Percentiles rank a stretch among this genome's conserved stretches.
Conservation (phyloP, 2,329 filamentous ascomycete genomes). For the Phoma herbarum region DNA sequence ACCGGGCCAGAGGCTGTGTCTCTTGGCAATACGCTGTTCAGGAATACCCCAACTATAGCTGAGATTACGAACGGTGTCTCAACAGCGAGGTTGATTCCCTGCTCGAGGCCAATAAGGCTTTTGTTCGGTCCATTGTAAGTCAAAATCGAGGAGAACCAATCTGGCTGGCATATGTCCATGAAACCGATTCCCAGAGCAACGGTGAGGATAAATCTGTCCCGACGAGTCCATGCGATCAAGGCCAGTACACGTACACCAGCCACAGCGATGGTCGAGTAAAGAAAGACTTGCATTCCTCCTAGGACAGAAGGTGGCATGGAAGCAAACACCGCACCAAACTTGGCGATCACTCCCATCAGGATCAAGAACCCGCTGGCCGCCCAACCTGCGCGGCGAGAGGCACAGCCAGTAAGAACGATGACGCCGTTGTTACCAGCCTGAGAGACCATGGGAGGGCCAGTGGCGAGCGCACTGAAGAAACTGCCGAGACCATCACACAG, state of each 20-base stretch:
- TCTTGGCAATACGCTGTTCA: constrained; percentile 55
- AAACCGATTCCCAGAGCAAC: constrained; percentile 39
- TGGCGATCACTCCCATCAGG: constrained; percentile 41
- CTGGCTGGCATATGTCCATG: constrained; percentile 53
- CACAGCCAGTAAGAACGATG: constrained; percentile 40
- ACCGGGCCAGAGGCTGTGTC: constrained; percentile 27
- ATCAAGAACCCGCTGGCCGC: constrained; percentile 39
- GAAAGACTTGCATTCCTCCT: constrained; percentile 56
- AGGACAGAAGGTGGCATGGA: constrained; percentile 52
- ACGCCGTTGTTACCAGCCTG: constrained; percentile 44
- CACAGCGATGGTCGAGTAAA: constrained; percentile 41
- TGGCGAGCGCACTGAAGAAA: constrained; percentile 39
- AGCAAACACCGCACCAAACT: constrained; percentile 42
- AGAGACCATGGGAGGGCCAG: constrained; percentile 40
- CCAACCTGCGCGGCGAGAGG: constrained; percentile 41
- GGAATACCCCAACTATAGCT: constrained; percentile 47
- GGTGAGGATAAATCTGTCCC: constrained; percentile 41
- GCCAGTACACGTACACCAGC: constrained; percentile 40
- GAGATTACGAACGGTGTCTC: constrained; percentile 56
- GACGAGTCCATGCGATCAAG: constrained; percentile 38
- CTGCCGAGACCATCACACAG: constrained; percentile 41
- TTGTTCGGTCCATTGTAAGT: constrained; percentile 51
- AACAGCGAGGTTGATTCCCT: constrained; percentile 53
- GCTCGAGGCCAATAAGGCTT: constrained; percentile 52
- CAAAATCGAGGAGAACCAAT: constrained; percentile 53